Evolutionary conservation across 352 stramenopile species (phyloP), one percentile per base, ranked within the genome.

Genomic region (Halophytophthora polymorphica): DNA sequence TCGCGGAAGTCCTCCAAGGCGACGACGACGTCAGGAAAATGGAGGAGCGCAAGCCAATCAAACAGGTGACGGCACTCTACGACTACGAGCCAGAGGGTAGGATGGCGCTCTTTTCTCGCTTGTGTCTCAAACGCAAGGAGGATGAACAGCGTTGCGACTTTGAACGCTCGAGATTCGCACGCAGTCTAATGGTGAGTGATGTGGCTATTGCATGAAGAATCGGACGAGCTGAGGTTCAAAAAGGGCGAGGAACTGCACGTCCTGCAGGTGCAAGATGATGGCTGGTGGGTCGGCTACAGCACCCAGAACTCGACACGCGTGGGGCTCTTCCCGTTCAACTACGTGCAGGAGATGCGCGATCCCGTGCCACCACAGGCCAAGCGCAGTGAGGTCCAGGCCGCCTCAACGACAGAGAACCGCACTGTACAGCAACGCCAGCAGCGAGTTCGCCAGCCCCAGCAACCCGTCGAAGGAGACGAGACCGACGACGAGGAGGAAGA

Each of bases 281-380:
- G 73, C 15, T 88, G 77, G 77, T 88, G 77, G 77, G 52, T 60
- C 3, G 77, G 74, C 6, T 83, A 72, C 45, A 44, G 52, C 11
- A 49, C 72, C 3, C 46, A 69, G 5, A 52, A 42, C 2, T 65
- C 75, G 19, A 45, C 56, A 22, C 40, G 52, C 14, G 21, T 74
- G 6, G 74, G 74, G 1, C 53, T 86, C 28, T 88, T 88, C 38
- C 77, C 74, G 12, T 88, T 70, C 48, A 88, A 88, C 56, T 86
- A 88, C 52, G 77, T 86, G 12, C 64, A 77, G 35, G 59, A 69
- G 6, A 54, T 65, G 15, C 50, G 55, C 5, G 57, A 13, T 13
- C n/a, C 40, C 6, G 8, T 45, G 3, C 21, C 38, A 15, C 13
- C 37, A 13, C 46, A 45, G 18, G 44, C 13, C 14, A 40, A 36